These are phyloP conservation scores for Cutaneotrichosporon spelunceum DNA, from an alignment of 1,284 basidiomycete genomes.

Conservation along the genomic window DNA sequence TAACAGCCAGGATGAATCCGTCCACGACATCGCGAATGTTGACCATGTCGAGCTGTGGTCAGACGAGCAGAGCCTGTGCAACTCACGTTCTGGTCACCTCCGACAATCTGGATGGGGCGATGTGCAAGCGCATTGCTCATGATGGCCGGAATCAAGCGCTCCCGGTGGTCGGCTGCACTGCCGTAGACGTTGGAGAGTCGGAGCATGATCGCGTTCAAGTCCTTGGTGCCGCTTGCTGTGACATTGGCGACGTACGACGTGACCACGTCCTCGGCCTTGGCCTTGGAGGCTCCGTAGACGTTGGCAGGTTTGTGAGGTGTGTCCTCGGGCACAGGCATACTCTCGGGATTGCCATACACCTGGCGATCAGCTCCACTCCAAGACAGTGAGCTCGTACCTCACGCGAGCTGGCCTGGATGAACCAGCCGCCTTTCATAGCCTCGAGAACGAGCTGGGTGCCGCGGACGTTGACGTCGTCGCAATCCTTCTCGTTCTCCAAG, in stretches of 20 bases:
- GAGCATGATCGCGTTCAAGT: slow-evolving; percentile 29
- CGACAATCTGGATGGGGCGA: slow-evolving; percentile 39
- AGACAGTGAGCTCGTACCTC: slow-evolving; percentile 15
- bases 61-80: background rate
- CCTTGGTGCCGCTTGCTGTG: slow-evolving; percentile 1
- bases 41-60: slow-evolving; percentile 30
- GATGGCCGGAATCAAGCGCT: slow-evolving; percentile 35
- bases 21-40: slow-evolving; percentile 36
- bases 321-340: slow-evolving; percentile 29
- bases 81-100: slow-evolving; percentile 35
- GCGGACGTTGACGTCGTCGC: slow-evolving; percentile 38
- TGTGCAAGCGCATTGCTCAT: slow-evolving; percentile 33
- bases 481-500: slow-evolving; percentile 36
- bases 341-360: slow-evolving; percentile 32
- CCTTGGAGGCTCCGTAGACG: slow-evolving; percentile 34
- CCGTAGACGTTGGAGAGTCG: slow-evolving; percentile 40
- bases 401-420: slow-evolving; percentile 37
- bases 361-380: background rate
- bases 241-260: slow-evolving; percentile 10
- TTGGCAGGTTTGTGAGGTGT: slow-evolving; percentile 30
- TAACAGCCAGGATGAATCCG: slow-evolving; percentile 29
- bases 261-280: slow-evolving; percentile 29
- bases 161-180: slow-evolving; percentile 32
- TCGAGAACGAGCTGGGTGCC: slow-evolving; percentile 31
- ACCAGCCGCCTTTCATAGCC: slow-evolving; percentile 30